Evolutionary conservation across 2,329 filamentous ascomycete species (phyloP), one percentile per base, ranked within the genome.

Genomic region (Pseudopithomyces maydicus): DNA sequence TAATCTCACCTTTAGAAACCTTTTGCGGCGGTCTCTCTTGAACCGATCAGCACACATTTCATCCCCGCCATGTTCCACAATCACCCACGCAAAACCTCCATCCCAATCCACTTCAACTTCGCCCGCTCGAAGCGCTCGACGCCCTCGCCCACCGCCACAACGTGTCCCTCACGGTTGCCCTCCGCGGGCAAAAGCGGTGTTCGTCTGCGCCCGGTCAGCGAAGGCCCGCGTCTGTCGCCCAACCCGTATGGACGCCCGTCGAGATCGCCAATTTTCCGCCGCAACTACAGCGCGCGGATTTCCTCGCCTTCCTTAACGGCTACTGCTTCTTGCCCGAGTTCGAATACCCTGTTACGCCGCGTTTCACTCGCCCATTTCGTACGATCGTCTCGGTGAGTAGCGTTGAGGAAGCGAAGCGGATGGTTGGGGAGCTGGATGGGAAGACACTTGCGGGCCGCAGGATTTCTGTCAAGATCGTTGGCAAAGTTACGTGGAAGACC

Each of bases 241-340:
- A 32, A 17, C 36, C 17, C 2, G 23, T 42, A 26, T 55, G 59
- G 44, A 38, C 36, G 22, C 52, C 55, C 3, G 50, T 64, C 26
- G 62, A 62, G 35, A 46, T 64, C 10, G 57, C 62, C 7, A 59
- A 59, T 17, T 64, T 58, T 29, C 33, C 62, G 6, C 55, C 57
- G 3, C 42, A 49, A 1, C 23, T 58, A 12, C 55, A 51, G n/a
- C 51, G 32, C 7, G 23, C 47, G 8, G 57, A 64, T 36, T 38
- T 64, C 0, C 17, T 36, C 2, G 8, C 14, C 8, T 42, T 64
- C 8, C 62, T 62, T 54, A 26, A 39, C 3, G 52, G 17, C 38
- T 62, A 57, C 42, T 41, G 22, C 12, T 58, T 64, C n/a, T 51
- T 53, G 8, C 51, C 49, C 1, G 51, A 57, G 26, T 62, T 62